Evolutionary conservation across 495 filamentous ascomycete genomes (phyloP).

Genomic region (Aspergillus olivimuriae): DNA sequence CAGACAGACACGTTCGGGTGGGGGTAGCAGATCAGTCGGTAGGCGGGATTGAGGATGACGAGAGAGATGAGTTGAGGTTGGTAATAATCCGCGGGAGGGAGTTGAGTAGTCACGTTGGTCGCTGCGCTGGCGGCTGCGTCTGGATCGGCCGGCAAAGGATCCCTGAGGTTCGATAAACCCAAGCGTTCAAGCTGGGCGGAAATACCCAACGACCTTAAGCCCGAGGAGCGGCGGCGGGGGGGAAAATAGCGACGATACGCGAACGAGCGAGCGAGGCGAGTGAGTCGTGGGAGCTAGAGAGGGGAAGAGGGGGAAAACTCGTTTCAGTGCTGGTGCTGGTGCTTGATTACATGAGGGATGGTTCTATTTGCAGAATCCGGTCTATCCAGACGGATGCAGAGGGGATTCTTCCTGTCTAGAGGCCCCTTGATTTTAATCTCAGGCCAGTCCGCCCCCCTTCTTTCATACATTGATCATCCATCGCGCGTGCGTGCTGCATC

Average conservation of each 20-base stretch:
- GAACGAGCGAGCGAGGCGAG: conserved; percentile 13
- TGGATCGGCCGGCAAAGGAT: conserved; percentile 26
- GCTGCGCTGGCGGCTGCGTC: conserved; percentile 21
- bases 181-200: conserved; percentile 11
- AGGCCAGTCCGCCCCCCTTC: no score
- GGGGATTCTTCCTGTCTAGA: no score
- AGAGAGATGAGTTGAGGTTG: background rate
- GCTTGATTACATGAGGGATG: no score
- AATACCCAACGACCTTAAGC: conserved; percentile 19
- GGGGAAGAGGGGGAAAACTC: background rate
- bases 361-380: no score
- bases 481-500: no score
- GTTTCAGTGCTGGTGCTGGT: no score
- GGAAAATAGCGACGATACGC: conserved; percentile 11
- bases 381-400: no score
- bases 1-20: no score
- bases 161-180: no score
- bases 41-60: background rate
- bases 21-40: background rate
- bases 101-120: conserved; percentile 9
- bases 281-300: no score
- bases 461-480: no score
- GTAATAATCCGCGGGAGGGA: background rate
- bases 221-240: conserved; percentile 17
- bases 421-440: no score